A percentile compares a stretch with the other conserved stretches of the same genome.
phyloP scores from a whole-genome alignment of 805 yeast genomes.

The Zygosaccharomyces kombuchaensis region DNA sequence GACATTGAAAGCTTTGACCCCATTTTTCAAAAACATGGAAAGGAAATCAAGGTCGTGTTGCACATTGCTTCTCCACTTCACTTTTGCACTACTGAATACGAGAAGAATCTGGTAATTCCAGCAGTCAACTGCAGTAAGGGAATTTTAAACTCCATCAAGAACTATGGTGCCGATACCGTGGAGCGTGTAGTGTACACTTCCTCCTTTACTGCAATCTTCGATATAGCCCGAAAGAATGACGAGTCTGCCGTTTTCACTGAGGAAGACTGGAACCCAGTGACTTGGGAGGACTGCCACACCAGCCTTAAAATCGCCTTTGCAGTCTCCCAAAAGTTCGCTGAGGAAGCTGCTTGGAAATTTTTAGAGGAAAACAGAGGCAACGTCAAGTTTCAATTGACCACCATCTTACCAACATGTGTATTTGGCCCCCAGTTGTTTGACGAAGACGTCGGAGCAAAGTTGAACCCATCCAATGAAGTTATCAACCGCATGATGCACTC shows the following conservation, averaged over 20 bases:
- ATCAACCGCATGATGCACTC: background rate
- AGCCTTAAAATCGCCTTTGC: slow-evolving; percentile 32
- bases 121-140: slow-evolving; percentile 53
- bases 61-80: slow-evolving; percentile 51
- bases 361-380: slow-evolving; percentile 30
- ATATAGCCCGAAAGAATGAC: slow-evolving; percentile 16
- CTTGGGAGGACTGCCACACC: slow-evolving; percentile 18
- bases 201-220: slow-evolving; percentile 49
- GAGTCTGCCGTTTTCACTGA: slow-evolving; percentile 30
- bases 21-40: slow-evolving; percentile 38
- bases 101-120: slow-evolving; percentile 50
- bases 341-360: slow-evolving; percentile 52
- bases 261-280: slow-evolving; percentile 37
- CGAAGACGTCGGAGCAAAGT: slow-evolving; percentile 29
- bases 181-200: slow-evolving; percentile 52
- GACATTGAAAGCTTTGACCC: slow-evolving; percentile 43
- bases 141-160: slow-evolving; percentile 42
- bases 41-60: slow-evolving; percentile 40
- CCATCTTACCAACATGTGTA: slow-evolving; percentile 42
- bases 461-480: slow-evolving; percentile 31
- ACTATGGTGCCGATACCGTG: slow-evolving; percentile 40
- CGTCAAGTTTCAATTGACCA: slow-evolving; percentile 38
- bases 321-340: slow-evolving; percentile 50
- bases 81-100: slow-evolving; percentile 36
- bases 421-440: slow-evolving; percentile 50